These are phyloP conservation scores for Trametopsis cervina DNA, from an alignment of 768 basidiomycete genomes.

Conservation along the genomic window DNA sequence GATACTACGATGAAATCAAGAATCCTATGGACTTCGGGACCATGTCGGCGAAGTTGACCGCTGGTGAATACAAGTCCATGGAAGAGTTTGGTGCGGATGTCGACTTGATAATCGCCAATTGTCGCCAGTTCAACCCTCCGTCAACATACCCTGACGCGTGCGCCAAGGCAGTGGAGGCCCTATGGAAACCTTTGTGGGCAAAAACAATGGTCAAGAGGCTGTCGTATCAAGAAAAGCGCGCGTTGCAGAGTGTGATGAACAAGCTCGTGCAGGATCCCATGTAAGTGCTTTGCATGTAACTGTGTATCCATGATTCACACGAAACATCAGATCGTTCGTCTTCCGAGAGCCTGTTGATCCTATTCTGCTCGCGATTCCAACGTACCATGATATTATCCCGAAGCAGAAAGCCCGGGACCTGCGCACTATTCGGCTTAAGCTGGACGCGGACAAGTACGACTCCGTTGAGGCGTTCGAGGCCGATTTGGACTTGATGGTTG, in stretches of 20 bases:
- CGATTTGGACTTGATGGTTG: constrained; percentile 82
- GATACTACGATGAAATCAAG: constrained; percentile 87
- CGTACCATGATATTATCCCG: constrained; percentile 83
- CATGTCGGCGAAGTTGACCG: constrained; percentile 59
- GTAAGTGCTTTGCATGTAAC: constrained; percentile 33
- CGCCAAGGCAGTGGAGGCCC: constrained; percentile 67
- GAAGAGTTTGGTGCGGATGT: constrained; percentile 76
- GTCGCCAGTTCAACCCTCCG: constrained; percentile 87
- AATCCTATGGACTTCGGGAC: constrained; percentile 94
- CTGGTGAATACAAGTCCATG: constrained; percentile 69
- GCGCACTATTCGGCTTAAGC: constrained; percentile 68
- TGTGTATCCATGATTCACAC: neutral
- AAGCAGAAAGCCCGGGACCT: constrained; percentile 85
- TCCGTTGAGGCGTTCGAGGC: constrained; percentile 72
- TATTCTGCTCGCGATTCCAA: constrained; percentile 70
- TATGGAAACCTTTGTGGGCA: constrained; percentile 82
- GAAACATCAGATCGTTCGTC: constrained; percentile 51
- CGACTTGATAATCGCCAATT: constrained; percentile 82
- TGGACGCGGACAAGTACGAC: constrained; percentile 80
- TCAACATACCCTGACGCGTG: constrained; percentile 66
- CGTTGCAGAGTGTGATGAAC: constrained; percentile 63
- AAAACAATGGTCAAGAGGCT: constrained; percentile 70
- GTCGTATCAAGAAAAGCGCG: constrained; percentile 72
- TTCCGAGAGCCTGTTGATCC: constrained; percentile 91
- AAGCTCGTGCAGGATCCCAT: constrained; percentile 61